Evolutionary conservation across 2,329 filamentous ascomycete genomes (phyloP).

Genomic region (Diaporthe sp.): DNA sequence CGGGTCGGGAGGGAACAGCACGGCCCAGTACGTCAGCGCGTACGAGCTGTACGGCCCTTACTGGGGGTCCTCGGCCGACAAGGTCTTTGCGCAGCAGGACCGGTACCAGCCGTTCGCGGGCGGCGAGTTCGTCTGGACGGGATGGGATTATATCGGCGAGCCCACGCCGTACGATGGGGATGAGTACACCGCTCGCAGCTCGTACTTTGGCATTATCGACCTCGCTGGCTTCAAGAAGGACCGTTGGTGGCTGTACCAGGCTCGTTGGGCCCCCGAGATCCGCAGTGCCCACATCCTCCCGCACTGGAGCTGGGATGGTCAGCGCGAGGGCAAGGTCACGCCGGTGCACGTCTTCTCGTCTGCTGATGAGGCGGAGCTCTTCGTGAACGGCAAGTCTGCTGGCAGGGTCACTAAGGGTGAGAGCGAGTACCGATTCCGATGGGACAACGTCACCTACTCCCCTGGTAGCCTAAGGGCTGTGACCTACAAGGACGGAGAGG

Average conservation of each 20-base stretch:
- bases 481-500: slow-evolving; percentile 60
- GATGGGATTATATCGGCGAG: slow-evolving; percentile 65
- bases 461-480: slow-evolving; percentile 62
- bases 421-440: slow-evolving; percentile 63
- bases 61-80: slow-evolving; percentile 65
- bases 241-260: slow-evolving; percentile 67
- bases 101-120: slow-evolving; percentile 60
- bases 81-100: slow-evolving; percentile 65
- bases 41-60: slow-evolving; percentile 65
- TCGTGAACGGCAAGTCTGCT: slow-evolving; percentile 63
- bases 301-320: slow-evolving; percentile 67
- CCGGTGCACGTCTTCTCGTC: slow-evolving; percentile 67
- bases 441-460: slow-evolving; percentile 64
- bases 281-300: slow-evolving; percentile 66
- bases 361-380: slow-evolving; percentile 67
- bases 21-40: slow-evolving; percentile 56
- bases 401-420: slow-evolving; percentile 54
- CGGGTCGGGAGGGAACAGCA: slow-evolving; percentile 55
- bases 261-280: slow-evolving; percentile 65
- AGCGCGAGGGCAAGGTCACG: slow-evolving; percentile 60
- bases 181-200: slow-evolving; percentile 55
- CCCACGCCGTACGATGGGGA: slow-evolving; percentile 60
- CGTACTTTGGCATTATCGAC: slow-evolving; percentile 70
- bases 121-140: slow-evolving; percentile 67
- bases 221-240: slow-evolving; percentile 70